Evolutionary conservation across 2,329 filamentous ascomycete genomes (phyloP).

Genomic region (Ophiostoma sp.): DNA sequence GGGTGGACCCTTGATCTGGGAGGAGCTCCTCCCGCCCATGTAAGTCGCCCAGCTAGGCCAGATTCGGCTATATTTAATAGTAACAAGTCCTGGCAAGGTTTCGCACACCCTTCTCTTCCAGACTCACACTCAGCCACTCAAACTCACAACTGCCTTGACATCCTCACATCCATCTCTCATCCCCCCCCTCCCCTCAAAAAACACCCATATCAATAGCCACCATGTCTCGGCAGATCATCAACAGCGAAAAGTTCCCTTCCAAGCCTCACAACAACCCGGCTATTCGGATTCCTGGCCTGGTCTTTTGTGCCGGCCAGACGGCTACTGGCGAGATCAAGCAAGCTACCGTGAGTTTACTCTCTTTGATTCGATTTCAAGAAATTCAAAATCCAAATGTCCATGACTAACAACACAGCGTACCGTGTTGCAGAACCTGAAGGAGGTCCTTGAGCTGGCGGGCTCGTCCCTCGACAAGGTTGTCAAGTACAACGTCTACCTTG

Average conservation of each 20-base stretch:
- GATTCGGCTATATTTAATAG: constrained; percentile 7
- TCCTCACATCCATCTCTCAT: background rate
- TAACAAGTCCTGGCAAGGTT: background rate
- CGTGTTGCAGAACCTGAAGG: constrained; percentile 54
- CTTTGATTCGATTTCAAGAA: background rate
- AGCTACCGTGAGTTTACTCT: constrained; percentile 36
- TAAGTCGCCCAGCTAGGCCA: constrained; percentile 13
- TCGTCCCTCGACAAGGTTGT: constrained; percentile 56
- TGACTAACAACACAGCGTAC: constrained; percentile 39
- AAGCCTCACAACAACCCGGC: constrained; percentile 46
- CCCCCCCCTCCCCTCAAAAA: background rate
- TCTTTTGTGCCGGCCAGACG: constrained; percentile 45
- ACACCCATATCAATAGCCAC: constrained; percentile 20
- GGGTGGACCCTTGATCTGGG: background rate
- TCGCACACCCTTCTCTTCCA: background rate
- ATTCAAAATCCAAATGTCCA: background rate
- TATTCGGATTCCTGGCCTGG: constrained; percentile 42
- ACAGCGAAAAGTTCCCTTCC: constrained; percentile 43
- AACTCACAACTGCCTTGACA: background rate
- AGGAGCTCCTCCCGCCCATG: constrained; percentile 19
- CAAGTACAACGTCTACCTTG: constrained; percentile 63
- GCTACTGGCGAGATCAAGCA: constrained; percentile 46
- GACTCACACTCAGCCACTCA: constrained; percentile 3
- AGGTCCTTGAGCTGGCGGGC: constrained; percentile 56
- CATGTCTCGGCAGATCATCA: constrained; percentile 45